Base-by-base conservation (phyloP, 139 green algal species). In the Ettlia oleoabundans region DNA sequence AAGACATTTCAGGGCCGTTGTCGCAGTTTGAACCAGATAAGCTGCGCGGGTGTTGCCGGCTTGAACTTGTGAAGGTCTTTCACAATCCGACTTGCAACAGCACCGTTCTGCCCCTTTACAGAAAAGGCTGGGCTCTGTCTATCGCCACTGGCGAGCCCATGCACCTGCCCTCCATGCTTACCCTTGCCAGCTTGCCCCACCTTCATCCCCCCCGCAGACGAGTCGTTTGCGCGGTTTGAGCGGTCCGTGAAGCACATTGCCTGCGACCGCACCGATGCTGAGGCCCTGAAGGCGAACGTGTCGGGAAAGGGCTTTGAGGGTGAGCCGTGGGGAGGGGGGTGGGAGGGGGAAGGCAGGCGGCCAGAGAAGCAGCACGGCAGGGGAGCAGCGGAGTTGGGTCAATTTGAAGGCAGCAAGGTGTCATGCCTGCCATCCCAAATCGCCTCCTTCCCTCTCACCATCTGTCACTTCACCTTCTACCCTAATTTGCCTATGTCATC, bases 171-270 rank as follows among this genome's bases (percentile, higher is more conserved):
- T 65, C 18, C 55, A 10, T 58, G 47, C 47, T 58, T n/a, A 65
- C 55, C 55, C 55, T n/a, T 65, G n/a, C 47, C 15, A 24, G 13
- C 47, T 58, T 58, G 15, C 47, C 9, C 6, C 30, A 1, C n/a
- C 71, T 96, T 21, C 33, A 22, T 58, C 47, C 47, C 47, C 15
- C 15, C 43, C 47, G 37, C 93, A 1, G 89, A 96, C 51, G 88
- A 84, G 30, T 92, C 85, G 28, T 99, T 94, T 79, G 79, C 69
- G 6, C 71, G 88, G 6, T 99, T 96, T 75, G 81, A 90, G 35
- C 32, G 40, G 19, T 73, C 76, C 37, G 88, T 99, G 28, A 94
- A 98, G 86, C 96, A 99, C 92, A 97, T 99, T 41, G 89, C 91
- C 42, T 90, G 89, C 24, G 96, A 99, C 88, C 86, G 96, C 40